Conservation (phyloP, 768 basidiomycete species). For the Mycena maculata region DNA sequence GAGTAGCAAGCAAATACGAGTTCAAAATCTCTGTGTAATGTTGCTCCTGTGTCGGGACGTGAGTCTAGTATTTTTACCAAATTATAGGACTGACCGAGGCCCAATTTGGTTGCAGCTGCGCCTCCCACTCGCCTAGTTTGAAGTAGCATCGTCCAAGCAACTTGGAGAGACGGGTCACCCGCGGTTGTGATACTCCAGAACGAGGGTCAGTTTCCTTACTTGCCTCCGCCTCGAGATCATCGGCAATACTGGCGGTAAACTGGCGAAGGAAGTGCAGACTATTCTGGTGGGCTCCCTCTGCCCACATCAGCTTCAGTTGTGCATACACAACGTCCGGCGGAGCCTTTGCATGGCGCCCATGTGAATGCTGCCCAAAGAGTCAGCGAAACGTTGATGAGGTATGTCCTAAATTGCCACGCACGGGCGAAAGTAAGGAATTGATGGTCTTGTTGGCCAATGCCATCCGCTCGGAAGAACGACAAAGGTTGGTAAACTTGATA, state of each 20-base stretch:
- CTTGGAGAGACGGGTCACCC: conserved; percentile 75
- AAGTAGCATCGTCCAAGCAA: conserved; percentile 97
- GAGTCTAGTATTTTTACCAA: background rate
- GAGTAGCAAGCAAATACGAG: conserved; percentile 88
- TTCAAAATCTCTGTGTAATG: conserved; percentile 86
- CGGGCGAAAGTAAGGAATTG: conserved; percentile 86
- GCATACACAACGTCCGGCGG: conserved; percentile 97
- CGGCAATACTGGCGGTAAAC: conserved; percentile 80
- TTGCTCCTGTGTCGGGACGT: conserved; percentile 57
- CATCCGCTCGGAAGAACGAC: conserved; percentile 95
- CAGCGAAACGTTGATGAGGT: background rate
- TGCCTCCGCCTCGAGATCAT: conserved; percentile 76
- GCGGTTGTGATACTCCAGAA: conserved; percentile 65
- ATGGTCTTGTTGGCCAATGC: conserved; percentile 97
- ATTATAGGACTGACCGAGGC: conserved; percentile 63
- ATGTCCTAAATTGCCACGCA: conserved; percentile 56
- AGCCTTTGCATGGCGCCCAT: conserved; percentile 69
- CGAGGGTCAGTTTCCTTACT: conserved; percentile 61
- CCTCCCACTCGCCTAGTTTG: conserved; percentile 96
- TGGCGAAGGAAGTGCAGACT: conserved; percentile 85
- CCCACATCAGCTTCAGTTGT: conserved; percentile 97
- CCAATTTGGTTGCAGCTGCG: conserved; percentile 84
- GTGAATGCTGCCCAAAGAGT: conserved; percentile 46
- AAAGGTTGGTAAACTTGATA: conserved; percentile 99
- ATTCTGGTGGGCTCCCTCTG: conserved; percentile 79